Base-by-base conservation (phyloP, 306 rosid genomes). In the Hippophae tibetana region DNA sequence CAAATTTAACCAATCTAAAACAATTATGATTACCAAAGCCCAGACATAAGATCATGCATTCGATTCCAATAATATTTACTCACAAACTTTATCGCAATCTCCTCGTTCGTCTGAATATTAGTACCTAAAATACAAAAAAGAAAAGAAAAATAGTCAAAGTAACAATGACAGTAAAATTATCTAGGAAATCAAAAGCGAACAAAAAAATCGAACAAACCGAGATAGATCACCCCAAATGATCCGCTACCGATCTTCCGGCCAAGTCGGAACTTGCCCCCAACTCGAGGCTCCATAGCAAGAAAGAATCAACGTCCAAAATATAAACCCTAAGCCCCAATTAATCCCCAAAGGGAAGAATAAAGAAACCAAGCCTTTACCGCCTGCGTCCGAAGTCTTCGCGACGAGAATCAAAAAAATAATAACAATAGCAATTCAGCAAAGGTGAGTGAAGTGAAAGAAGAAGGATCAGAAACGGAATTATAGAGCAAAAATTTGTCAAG, bases 211-310 rank as follows among this genome's bases (percentile, higher is more conserved):
- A 18, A 18, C 23, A 18, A 18, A 18, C 23, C 23, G 38, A 87
- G 89, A 78, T 87, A 92, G 87, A 92, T 92, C 87, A 87, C 98
- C 25, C 98, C 96, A 47, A 92, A 92, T 42, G 96, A 92, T 76
- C 98, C 98, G 47, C 98, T 92, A 42, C 98, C 98, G 82, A 92
- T 92, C 76, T 92, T 92, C 65, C 98, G 81, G 47, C 98, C 98
- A 65, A 92, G 96, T 56, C 94, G 90, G 64, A 92, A 92, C 77
- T 86, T 88, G 61, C 87, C 90, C 49, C 87, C 98, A 69, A 92
- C 84, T 68, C 95, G 89, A 54, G 98, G 80, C 73, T 92, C 98
- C 98, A 92, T 87, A 56, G 56, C 43, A 69, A 13, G 23, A 18
- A 43, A 45, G 25, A 68, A 70, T 42, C 56, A 56, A 54, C 69